Base-by-base conservation (phyloP, 2,329 filamentous ascomycete genomes). In the Sclerotinia borealis region DNA sequence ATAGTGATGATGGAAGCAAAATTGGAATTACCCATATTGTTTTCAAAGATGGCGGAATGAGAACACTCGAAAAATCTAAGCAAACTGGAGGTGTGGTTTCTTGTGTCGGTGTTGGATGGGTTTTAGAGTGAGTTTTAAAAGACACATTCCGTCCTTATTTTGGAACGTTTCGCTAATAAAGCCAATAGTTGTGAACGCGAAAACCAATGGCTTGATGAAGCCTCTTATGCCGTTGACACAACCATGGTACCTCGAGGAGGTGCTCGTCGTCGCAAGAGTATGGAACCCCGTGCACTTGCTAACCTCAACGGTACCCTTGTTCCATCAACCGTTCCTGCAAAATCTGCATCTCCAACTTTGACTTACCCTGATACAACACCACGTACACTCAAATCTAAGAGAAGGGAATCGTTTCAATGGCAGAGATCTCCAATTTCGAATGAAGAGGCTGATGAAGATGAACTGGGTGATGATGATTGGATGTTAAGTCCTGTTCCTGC, bases 71-170 rank as follows among this genome's bases (percentile, higher is more conserved):
- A 73, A 96, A 92, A 76, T 88, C 93, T 8, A 82, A 86, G 63
- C 83, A 88, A 70, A 87, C 85, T 45, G 82, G 84, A 17, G 91
- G 91, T 7, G 80, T 90, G 36, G 90, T 96, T 43, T 87, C 91
- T 69, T 96, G 92, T 76, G 91, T 96, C 62, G 92, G 92, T 56
- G 89, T 96, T 52, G 87, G 87, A 68, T 96, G 92, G 91, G 89
- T 95, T 61, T 82, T 96, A 67, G 91, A 96, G 88, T 92, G 84
- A 83, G 88, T 84, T 64, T 36, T 61, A 11, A 25, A 22, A 31
- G 4, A 10, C n/a, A 49, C 31, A 6, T 10, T 29, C 45, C 29
- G 39, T 31, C 7, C 25, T 36, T 34, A 39, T 36, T 15, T 31
- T 34, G 65, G 69, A 27, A 72, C 78, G 25, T 3, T 71, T 79